phyloP scores from a whole-genome alignment of 148 eudicot genomes.

The Mesembryanthemum crystallinum region DNA sequence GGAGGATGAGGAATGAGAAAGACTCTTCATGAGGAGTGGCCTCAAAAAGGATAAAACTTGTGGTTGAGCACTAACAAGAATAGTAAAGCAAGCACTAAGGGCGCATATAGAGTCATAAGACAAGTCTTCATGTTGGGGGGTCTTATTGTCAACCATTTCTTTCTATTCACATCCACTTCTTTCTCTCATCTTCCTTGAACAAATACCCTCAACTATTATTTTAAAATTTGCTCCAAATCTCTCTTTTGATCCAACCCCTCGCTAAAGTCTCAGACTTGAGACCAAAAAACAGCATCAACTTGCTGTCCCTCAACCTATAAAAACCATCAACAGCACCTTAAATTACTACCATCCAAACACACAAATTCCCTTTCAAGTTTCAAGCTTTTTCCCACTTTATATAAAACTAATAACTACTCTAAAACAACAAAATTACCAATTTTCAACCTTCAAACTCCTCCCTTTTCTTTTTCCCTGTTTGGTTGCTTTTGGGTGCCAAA shows the following conservation, averaged over 20 bases:
- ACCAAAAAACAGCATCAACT: background rate
- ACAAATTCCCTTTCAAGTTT: background rate
- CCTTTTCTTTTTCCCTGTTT: background rate
- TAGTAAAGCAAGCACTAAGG: too few species aligned
- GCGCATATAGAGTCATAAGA: too few species aligned
- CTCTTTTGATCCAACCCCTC: too few species aligned
- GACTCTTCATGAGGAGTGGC: too few species aligned
- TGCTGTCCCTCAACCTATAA: conserved; percentile 18
- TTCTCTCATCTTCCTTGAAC: background rate
- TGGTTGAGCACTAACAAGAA: too few species aligned
- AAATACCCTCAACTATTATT: background rate
- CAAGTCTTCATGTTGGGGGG: too few species aligned
- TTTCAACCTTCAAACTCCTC: background rate
- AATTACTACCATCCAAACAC: background rate
- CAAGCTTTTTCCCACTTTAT: background rate
- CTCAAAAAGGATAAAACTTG: too few species aligned
- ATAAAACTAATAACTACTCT: too few species aligned
- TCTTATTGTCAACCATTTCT: background rate
- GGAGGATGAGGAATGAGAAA: too few species aligned
- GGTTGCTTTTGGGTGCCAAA: background rate
- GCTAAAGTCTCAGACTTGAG: too few species aligned
- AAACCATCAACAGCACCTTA: background rate
- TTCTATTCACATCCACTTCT: background rate
- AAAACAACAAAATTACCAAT: background rate
- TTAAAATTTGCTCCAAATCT: too few species aligned